Conservation (phyloP, 768 basidiomycete genomes). For the Kwoniella dejecticola region DNA sequence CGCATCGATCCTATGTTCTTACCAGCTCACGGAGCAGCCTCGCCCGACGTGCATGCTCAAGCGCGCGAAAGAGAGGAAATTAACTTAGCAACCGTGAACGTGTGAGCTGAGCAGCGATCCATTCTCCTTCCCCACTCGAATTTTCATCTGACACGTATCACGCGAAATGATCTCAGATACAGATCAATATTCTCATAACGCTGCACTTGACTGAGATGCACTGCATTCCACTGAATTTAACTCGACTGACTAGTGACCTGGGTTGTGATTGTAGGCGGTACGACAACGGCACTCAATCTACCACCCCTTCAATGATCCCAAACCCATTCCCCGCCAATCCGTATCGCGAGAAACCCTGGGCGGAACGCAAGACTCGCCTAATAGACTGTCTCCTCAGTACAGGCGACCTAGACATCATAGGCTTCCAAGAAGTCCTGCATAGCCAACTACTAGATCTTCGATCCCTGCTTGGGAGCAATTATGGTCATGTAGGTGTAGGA, state of each 20-base stretch:
- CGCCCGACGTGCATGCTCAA: not conserved
- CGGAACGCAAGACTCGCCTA: slow-evolving; percentile 39
- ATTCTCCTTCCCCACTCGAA: no score
- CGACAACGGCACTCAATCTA: slow-evolving; percentile 4
- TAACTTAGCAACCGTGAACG: slow-evolving; percentile 21
- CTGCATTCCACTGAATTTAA: no score
- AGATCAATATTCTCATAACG: no score
- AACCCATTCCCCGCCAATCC: no score
- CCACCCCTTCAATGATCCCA: not conserved
- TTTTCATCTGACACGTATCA: not conserved
- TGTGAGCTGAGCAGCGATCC: not conserved
- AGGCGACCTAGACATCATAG: slow-evolving; percentile 43
- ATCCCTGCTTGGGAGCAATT: slow-evolving; percentile 62
- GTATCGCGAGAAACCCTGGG: slow-evolving; percentile 42
- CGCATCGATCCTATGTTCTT: not conserved
- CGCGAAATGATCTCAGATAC: not conserved
- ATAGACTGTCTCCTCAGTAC: slow-evolving; percentile 39
- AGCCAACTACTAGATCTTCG: slow-evolving; percentile 65
- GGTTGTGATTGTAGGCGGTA: not conserved
- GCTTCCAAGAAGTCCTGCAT: slow-evolving; percentile 59
- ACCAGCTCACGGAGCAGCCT: not conserved
- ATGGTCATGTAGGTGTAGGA: slow-evolving; percentile 66
- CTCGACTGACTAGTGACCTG: no score
- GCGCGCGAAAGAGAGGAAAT: not conserved
- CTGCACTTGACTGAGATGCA: no score